Conservation (phyloP, 2,329 filamentous ascomycete genomes). For the Neofusicoccum kwambonambiense region DNA sequence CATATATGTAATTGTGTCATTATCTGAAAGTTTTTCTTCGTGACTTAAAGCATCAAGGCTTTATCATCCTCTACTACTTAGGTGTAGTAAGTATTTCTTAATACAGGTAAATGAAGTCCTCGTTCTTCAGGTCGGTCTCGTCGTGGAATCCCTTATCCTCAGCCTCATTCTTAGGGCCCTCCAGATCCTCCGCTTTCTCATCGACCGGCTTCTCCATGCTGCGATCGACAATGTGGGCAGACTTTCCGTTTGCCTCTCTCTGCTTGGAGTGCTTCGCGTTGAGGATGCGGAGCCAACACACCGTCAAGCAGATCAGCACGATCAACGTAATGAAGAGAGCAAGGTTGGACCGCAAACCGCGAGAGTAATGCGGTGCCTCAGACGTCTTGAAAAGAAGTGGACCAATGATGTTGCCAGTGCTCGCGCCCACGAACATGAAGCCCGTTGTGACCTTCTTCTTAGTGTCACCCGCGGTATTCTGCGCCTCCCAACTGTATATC, state of each 20-base stretch:
- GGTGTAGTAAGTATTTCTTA: conserved; percentile 21
- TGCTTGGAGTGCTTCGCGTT: conserved; percentile 56
- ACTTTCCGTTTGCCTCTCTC: conserved; percentile 60
- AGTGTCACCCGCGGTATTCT: too few species aligned
- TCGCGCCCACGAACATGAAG: too few species aligned
- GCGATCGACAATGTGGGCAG: conserved; percentile 56
- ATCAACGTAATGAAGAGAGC: too few species aligned
- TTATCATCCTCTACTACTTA: conserved; percentile 25
- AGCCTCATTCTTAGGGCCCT: conserved; percentile 29
- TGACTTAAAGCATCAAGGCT: too few species aligned
- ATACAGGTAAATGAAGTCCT: conserved; percentile 63
- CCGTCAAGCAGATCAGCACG: conserved; percentile 20
- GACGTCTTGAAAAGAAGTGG: too few species aligned
- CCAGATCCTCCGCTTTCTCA: conserved; percentile 33
- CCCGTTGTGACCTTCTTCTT: too few species aligned
- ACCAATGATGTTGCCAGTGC: too few species aligned
- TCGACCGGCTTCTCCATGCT: conserved; percentile 53
- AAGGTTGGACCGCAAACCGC: too few species aligned
- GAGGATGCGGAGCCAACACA: conserved; percentile 51
- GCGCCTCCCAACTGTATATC: too few species aligned
- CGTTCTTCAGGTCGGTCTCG: conserved; percentile 60
- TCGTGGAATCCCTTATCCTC: conserved; percentile 54
- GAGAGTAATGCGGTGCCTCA: too few species aligned
- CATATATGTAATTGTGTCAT: too few species aligned
- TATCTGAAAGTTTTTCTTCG: too few species aligned